Conservation (phyloP, 2,329 filamentous ascomycete species). For the Hymenoscyphus fraxineus region DNA sequence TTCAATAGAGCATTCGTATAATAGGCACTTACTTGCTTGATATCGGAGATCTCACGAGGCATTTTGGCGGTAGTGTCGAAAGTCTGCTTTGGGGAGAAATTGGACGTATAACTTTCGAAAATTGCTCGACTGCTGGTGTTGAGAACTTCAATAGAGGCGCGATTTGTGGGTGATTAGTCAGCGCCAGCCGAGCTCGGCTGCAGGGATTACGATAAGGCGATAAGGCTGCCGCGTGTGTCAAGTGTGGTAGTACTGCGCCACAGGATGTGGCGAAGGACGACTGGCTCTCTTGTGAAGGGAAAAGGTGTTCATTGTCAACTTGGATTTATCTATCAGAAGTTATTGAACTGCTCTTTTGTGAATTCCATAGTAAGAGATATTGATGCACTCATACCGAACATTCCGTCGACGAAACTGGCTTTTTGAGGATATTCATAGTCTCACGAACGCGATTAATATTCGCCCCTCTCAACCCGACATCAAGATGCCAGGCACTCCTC, state of each 20-base stretch:
- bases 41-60: conserved; percentile 52
- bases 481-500: conserved; percentile 3
- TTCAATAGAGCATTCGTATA: background rate
- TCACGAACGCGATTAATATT: background rate
- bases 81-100: conserved; percentile 19
- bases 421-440: background rate
- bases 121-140: conserved; percentile 11
- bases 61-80: conserved; percentile 27
- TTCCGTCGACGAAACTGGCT: background rate
- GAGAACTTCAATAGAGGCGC: conserved; percentile 1
- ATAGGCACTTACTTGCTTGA: conserved; percentile 67
- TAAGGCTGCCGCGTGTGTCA: background rate
- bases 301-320: background rate
- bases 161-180: conserved; percentile 13
- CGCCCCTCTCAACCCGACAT: background rate
- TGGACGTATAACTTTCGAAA: conserved; percentile 16
- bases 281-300: background rate
- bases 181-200: conserved; percentile 10
- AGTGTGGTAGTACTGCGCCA: background rate
- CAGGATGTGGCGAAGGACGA: background rate
- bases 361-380: background rate
- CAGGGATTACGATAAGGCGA: background rate
- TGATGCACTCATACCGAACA: background rate
- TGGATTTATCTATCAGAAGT: background rate
- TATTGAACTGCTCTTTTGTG: background rate